Evolutionary conservation across 2,329 filamentous ascomycete genomes (phyloP).

Genomic region (Uncinocarpus reesii): DNA sequence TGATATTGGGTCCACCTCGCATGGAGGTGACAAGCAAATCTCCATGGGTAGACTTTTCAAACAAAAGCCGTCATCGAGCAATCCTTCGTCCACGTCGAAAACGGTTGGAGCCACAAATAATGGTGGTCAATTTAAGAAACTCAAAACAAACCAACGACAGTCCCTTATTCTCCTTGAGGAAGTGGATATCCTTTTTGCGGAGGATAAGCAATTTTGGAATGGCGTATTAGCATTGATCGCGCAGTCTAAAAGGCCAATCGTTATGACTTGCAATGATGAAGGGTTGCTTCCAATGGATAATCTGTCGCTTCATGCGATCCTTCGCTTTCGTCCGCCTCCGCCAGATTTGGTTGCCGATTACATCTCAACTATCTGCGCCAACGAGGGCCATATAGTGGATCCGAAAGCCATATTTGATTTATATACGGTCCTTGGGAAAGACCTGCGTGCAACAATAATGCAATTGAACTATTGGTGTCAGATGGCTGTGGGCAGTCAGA

Average conservation of each 20-base stretch:
- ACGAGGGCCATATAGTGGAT: constrained; percentile 72
- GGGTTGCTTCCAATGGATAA: constrained; percentile 62
- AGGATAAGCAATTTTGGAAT: constrained; percentile 90
- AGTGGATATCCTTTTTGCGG: constrained; percentile 84
- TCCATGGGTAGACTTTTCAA: constrained; percentile 75
- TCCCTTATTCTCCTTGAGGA: constrained; percentile 91
- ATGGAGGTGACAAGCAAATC: constrained; percentile 61
- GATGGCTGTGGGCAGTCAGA: constrained; percentile 81
- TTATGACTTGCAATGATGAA: constrained; percentile 94
- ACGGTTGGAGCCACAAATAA: constrained; percentile 23
- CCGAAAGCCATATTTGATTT: constrained; percentile 58
- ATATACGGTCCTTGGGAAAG: constrained; percentile 57
- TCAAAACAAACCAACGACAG: constrained; percentile 59
- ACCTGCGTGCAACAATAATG: constrained; percentile 69
- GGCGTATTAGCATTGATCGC: constrained; percentile 67
- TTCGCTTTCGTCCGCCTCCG: constrained; percentile 62
- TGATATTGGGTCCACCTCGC: constrained; percentile 7
- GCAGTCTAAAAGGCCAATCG: constrained; percentile 80
- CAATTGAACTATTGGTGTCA: constrained; percentile 97
- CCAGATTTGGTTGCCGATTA: constrained; percentile 64
- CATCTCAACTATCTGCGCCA: constrained; percentile 69
- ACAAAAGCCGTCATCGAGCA: constrained; percentile 36
- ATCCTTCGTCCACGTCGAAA: constrained; percentile 19
- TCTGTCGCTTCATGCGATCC: constrained; percentile 72
- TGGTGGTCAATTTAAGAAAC: constrained; percentile 18